Evolutionary conservation across 208 protist genomes (phyloP), one percentile per base, ranked within the genome.

Genomic region (Trypanosoma lewisi): DNA sequence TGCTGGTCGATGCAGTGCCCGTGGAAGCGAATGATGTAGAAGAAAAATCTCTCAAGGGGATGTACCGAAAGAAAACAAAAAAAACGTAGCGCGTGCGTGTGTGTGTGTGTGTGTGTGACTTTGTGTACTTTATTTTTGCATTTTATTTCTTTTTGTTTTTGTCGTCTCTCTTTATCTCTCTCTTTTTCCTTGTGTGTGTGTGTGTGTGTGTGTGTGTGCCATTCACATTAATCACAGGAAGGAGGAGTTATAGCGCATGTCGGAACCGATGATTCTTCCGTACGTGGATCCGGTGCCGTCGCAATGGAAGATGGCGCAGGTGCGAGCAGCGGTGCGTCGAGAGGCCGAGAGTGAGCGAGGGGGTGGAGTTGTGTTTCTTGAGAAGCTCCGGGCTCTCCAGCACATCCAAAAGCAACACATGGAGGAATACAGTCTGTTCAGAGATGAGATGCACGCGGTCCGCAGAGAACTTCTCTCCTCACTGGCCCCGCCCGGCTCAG

Each of bases 221-320:
- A n/a, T 19, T 17, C 11, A 4, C 11, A 44, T 44, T 44, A 17
- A 44, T 19, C 19, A 44, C 39, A 44, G n/a, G n/a, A n/a, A 44
- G 8, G 39, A 44, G 19, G 39, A 14, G 19, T 5, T 44, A 17
- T 14, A 44, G 3, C 11, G 12, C 39, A 44, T 44, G 39, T 44
- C 39, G 66, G 0, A 39, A 17, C 28, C 48, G n/a, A 53, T 65
- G 57, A 37, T 72, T 49, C 66, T 72, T 34, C 57, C 66, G 16
- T 72, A 72, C 57, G 41, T 65, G n/a, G 66, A 72, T 37, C 12
- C 5, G 12, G 19, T 19, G 12, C 66, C 66, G 3, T 48, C 56
- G 0, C 17, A 8, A 19, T 4, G 0, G 5, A 23, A 60, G 5
- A 23, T 72, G 34, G 17, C 37, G 45, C 36, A 58, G 48, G 66